Evolutionary conservation across 805 yeast species (phyloP).

Genomic region (Spathaspora girioi): DNA sequence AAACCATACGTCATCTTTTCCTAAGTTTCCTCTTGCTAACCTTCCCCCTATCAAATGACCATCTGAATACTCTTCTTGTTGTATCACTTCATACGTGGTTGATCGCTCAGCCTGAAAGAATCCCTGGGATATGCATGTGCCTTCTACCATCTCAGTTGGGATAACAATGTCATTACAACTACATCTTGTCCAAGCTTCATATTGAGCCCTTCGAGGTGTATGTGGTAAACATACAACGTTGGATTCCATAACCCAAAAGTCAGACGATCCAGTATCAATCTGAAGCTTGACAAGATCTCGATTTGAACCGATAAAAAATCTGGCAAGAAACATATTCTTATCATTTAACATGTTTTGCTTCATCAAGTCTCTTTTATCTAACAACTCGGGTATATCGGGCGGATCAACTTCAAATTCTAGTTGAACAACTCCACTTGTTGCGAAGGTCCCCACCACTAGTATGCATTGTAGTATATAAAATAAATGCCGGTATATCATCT

Average conservation of each 20-base stretch:
- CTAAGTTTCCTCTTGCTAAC: background rate
- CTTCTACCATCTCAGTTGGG: background rate
- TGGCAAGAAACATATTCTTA: background rate
- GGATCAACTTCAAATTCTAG: background rate
- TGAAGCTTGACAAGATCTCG: slow-evolving; percentile 11
- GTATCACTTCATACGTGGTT: background rate
- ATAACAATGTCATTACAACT: background rate
- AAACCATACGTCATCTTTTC: background rate
- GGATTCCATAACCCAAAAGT: slow-evolving; percentile 15
- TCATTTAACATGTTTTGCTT: background rate
- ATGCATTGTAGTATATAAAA: background rate
- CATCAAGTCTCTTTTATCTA: background rate
- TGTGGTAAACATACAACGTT: slow-evolving; percentile 6
- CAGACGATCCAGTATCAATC: slow-evolving; percentile 14
- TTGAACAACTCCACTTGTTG: background rate
- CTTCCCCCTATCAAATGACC: background rate
- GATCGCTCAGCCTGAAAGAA: background rate
- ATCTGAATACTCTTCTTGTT: background rate
- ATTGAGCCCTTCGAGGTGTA: background rate
- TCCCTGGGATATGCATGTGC: background rate
- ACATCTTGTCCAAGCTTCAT: background rate
- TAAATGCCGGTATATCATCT: background rate
- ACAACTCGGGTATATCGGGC: background rate
- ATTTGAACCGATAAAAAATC: slow-evolving; percentile 15
- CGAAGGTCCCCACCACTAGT: background rate